Evolutionary conservation across 1,284 basidiomycete genomes (phyloP).

Genomic region (Irpex lacteus): DNA sequence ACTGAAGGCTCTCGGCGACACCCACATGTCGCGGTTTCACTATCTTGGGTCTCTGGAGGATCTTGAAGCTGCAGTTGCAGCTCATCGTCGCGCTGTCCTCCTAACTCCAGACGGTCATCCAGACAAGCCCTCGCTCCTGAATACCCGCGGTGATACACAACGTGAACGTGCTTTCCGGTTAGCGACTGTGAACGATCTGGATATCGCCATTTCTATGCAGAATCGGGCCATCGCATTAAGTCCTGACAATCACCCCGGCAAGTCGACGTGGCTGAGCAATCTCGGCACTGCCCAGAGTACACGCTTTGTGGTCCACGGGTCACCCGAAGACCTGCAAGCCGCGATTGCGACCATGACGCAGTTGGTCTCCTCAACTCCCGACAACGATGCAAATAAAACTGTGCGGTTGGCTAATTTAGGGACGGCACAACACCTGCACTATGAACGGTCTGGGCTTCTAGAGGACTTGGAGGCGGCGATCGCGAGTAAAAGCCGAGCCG

Average conservation of each 20-base stretch:
- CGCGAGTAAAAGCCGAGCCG: not conserved
- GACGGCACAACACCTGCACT: not conserved
- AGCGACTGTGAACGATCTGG: not conserved
- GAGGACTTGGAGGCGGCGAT: not conserved
- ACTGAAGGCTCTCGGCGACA: not conserved
- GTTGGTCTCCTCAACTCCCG: not conserved
- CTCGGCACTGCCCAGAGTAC: not conserved
- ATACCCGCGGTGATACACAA: not conserved
- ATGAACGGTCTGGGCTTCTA: not conserved
- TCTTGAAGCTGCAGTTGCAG: not conserved
- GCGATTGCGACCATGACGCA: not conserved
- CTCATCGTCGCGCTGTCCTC: not conserved
- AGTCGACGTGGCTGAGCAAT: not conserved
- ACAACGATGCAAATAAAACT: not conserved
- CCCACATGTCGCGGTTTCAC: not conserved
- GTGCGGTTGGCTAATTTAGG: not conserved
- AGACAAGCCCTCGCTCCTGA: not conserved
- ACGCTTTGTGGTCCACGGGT: not conserved
- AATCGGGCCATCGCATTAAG: not conserved
- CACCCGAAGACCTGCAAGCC: not conserved
- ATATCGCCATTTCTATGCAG: not conserved
- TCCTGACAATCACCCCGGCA: not conserved
- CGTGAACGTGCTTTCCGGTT: not conserved
- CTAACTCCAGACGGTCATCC: not conserved
- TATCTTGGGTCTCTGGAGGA: not conserved